Base-by-base conservation (phyloP, 1,284 basidiomycete species). In the Cryptococcus sp. region DNA sequence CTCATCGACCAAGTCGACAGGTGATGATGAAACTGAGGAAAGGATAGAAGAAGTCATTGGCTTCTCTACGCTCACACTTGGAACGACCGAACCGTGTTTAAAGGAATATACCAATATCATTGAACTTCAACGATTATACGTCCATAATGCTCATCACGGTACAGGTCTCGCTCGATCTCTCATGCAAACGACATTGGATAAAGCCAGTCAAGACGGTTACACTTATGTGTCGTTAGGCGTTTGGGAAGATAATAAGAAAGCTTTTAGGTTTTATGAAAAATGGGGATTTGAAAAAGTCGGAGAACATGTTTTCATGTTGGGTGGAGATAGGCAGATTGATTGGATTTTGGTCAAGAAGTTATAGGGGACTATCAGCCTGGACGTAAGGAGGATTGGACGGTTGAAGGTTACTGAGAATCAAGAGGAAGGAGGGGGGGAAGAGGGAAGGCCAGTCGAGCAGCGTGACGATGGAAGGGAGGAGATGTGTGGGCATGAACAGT, bases 221-320 rank as follows among this genome's bases (percentile, higher is more conserved):
- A 47, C 48, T 42, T 50, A 53, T 32, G 57, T 59, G 6, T 68
- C 63, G 64, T 53, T 68, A 13, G 66, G 66, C 4, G 68, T 66
- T 4, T 70, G 65, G 67, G 62, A 68, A 49, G 37, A 65, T 47
- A 70, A 70, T 46, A 31, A 41, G 4, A 53, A 62, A n/a, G 68
- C 62, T 4, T 53, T 47, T 11, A 37, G 57, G 38, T 70, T 67
- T 43, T 70, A 70, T 43, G 45, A 64, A 42, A 67, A 66, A 53
- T 53, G 60, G 44, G 68, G 65, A 13, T 67, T 62, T 35, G 35
- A n/a, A 8, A 45, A 51, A 33, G 57, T 63, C 30, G 67, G 67
- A 11, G 57, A 63, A 46, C 51, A 62, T 23, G 51, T 35, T 7
- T 63, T 61, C 46, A 45, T 50, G 35, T 47, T 59, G 4, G 59